These are phyloP conservation scores for Rosa chinensis DNA, from an alignment of 306 rosid species.

Conservation along the genomic window DNA sequence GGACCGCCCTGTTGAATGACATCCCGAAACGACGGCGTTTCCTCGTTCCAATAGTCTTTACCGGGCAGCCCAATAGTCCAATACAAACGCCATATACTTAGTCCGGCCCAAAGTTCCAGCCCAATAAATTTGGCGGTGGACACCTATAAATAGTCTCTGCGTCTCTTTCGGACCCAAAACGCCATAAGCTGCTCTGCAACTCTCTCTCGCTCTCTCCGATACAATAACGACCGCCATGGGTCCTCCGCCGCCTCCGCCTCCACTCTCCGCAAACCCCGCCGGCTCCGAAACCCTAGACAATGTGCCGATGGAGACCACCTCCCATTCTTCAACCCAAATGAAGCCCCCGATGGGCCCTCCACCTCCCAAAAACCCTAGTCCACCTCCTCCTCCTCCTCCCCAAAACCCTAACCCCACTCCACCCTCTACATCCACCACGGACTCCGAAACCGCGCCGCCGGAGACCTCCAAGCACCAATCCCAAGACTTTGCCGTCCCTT, in stretches of 20 bases:
- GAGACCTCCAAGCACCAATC: constrained; percentile 30
- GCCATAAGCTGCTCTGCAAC: too few relatives aligned
- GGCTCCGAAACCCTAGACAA: constrained; percentile 12
- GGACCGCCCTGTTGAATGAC: not conserved
- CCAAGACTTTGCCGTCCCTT: constrained; percentile 47
- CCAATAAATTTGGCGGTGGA: not conserved
- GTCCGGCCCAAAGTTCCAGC: not conserved
- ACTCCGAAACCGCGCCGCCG: constrained; percentile 7
- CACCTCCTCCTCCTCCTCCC: constrained; percentile 6
- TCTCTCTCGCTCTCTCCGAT: not conserved
- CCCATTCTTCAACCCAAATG: constrained; percentile 14
- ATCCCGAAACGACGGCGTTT: not conserved
- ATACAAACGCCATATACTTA: too few relatives aligned
- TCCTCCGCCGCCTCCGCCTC: constrained; percentile 42
- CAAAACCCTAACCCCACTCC: constrained; percentile 5
- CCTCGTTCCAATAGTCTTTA: not conserved
- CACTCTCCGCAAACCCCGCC: not conserved
- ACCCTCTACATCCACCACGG: constrained; percentile 9
- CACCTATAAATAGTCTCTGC: not conserved
- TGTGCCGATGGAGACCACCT: not conserved
- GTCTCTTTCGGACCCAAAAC: not conserved
- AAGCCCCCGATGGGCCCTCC: constrained; percentile 42
- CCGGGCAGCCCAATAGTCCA: too few relatives aligned
- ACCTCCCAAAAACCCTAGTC: constrained; percentile 29
- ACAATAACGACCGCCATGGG: constrained; percentile 62